Percentiles rank a stretch among this genome's conserved stretches.
Evolutionary conservation across 345 rosid genomes (phyloP).

Genomic region (Viola odorata): DNA sequence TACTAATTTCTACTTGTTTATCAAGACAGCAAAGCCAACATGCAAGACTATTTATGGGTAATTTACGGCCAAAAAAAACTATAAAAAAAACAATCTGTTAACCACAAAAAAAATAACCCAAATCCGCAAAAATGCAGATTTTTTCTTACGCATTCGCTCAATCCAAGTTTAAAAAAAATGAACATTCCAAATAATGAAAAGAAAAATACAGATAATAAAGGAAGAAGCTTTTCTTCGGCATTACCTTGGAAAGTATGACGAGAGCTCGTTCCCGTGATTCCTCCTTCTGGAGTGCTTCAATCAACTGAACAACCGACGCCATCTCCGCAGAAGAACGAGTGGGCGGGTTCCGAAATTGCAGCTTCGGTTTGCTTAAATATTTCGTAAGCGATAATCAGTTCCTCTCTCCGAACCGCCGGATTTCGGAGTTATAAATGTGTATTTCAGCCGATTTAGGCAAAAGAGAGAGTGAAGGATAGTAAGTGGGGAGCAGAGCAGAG

Average conservation of each 20-base stretch:
- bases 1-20: not conserved
- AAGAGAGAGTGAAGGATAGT: too few species aligned
- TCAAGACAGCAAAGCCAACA: conserved; percentile 6
- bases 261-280: conserved; percentile 24
- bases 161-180: not conserved
- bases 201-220: not conserved
- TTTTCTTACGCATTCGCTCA: not conserved
- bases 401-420: too few species aligned
- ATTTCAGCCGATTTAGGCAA: too few species aligned
- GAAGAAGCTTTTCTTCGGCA: not conserved
- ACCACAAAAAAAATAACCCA: not conserved
- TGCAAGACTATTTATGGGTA: not conserved
- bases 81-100: not conserved
- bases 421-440: too few species aligned
- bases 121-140: not conserved
- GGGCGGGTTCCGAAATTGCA: not conserved
- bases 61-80: not conserved
- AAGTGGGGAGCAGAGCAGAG: too few species aligned
- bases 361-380: not conserved
- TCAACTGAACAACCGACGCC: conserved; percentile 10
- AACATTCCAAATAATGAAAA: too few species aligned
- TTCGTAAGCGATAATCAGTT: too few species aligned
- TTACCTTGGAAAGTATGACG: conserved; percentile 25
- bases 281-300: conserved; percentile 20
- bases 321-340: not conserved